Evolutionary conservation across 257 asterid species (phyloP).

Genomic region (Osmanthus fragrans): DNA sequence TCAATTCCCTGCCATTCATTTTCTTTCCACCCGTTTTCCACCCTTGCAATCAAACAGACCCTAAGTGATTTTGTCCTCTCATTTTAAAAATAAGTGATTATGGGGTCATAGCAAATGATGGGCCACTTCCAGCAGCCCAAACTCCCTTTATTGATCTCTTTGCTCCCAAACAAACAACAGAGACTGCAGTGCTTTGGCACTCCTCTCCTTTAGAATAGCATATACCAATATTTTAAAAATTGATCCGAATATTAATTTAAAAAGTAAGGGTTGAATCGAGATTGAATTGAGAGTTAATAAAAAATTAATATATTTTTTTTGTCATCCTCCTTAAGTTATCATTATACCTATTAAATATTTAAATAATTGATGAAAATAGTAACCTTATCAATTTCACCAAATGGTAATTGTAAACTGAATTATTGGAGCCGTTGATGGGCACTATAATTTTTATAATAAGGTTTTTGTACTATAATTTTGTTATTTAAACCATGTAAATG

Average conservation of each 20-base stretch:
- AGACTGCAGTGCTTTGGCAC: conserved; percentile 17
- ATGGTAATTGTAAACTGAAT: not conserved
- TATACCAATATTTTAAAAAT: too few species aligned
- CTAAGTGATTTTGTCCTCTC: not conserved
- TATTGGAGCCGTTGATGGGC: conserved; percentile 5
- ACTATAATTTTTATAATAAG: conserved; percentile 23
- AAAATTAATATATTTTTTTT: too few species aligned
- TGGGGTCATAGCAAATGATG: conserved; percentile 31
- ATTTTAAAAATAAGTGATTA: not conserved
- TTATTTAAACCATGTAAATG: conserved; percentile 37
- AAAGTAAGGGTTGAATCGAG: too few species aligned
- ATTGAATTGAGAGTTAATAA: too few species aligned
- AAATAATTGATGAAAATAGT: not conserved
- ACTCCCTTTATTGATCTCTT: not conserved
- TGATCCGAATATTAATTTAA: too few species aligned
- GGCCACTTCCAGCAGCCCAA: conserved; percentile 21
- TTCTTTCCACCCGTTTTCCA: too few species aligned
- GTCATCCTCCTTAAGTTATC: not conserved
- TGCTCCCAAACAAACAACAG: conserved; percentile 13
- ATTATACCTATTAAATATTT: too few species aligned
- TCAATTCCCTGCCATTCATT: too few species aligned
- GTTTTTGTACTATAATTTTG: not conserved
- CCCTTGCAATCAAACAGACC: too few species aligned
- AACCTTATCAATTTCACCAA: too few species aligned
- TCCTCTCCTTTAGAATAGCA: not conserved